phyloP scores from a whole-genome alignment of 768 basidiomycete genomes.

The Leccinellum luteum region DNA sequence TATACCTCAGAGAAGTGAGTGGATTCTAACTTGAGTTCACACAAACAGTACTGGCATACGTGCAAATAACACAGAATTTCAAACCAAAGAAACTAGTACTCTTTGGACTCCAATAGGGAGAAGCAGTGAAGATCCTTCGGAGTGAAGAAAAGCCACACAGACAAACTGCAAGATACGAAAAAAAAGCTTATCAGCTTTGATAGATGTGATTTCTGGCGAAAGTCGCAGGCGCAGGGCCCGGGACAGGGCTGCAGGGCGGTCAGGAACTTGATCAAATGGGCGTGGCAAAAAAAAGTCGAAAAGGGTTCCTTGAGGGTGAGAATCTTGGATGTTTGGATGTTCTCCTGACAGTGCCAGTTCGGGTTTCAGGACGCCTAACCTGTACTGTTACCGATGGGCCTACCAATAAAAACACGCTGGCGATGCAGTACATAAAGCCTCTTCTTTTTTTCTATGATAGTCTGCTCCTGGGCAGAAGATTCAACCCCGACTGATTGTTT shows the following conservation, averaged over 20 bases:
- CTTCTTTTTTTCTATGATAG: neutral
- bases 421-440: neutral
- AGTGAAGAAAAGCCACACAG: too few species aligned
- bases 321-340: neutral
- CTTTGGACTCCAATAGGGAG: neutral
- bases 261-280: neutral
- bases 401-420: neutral
- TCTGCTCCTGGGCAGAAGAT: neutral
- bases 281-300: too few species aligned
- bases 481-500: neutral
- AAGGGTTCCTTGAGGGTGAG: neutral
- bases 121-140: neutral
- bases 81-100: neutral
- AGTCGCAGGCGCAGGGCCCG: neutral
- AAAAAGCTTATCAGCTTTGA: neutral
- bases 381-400: too few species aligned
- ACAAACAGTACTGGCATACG: too few species aligned
- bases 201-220: neutral
- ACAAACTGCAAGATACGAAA: neutral
- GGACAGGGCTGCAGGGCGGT: too few species aligned
- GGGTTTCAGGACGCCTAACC: too few species aligned
- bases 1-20: neutral
- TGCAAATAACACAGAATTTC: neutral
- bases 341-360: neutral
- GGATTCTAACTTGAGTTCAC: neutral